A percentile compares a stretch with the other conserved stretches of the same genome.
Evolutionary conservation across 1,139 yeast genomes (phyloP).

Genomic region (Schwanniomyces etchellsii): DNA sequence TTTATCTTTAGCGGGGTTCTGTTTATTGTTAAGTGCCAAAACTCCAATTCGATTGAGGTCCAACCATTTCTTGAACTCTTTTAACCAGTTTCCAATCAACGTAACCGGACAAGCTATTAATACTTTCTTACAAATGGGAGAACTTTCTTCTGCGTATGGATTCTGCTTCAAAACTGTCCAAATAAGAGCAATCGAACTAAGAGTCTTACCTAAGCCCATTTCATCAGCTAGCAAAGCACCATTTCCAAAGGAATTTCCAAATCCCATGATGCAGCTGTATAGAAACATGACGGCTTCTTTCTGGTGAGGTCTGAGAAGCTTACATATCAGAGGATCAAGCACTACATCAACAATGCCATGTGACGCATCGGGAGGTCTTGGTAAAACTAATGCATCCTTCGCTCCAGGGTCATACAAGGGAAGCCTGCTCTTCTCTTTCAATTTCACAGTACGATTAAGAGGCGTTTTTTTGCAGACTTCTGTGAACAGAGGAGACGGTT

Average conservation of each 20-base stretch:
- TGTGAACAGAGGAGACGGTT: neutral
- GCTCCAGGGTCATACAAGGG: conserved; percentile 5
- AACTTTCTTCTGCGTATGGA: conserved; percentile 36
- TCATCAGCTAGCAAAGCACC: conserved; percentile 94
- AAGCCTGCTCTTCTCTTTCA: conserved; percentile 1
- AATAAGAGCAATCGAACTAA: conserved; percentile 75
- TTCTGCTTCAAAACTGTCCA: conserved; percentile 82
- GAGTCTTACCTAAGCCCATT: conserved; percentile 94
- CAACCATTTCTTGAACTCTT: conserved; percentile 88
- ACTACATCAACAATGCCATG: conserved; percentile 44
- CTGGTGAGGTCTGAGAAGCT: conserved; percentile 73
- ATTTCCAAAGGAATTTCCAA: conserved; percentile 41
- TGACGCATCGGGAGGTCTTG: conserved; percentile 7
- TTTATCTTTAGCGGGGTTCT: conserved; percentile 47
- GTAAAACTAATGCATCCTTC: conserved; percentile 6
- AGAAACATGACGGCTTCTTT: conserved; percentile 74
- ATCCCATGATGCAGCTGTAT: conserved; percentile 78
- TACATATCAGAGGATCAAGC: conserved; percentile 61
- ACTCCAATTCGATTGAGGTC: conserved; percentile 60
- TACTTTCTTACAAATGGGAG: conserved; percentile 48
- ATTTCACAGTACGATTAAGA: neutral
- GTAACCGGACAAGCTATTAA: conserved; percentile 92
- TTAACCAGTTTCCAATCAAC: conserved; percentile 79
- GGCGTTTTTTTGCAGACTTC: neutral
- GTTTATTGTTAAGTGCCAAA: conserved; percentile 45